Percentiles rank a stretch among this genome's conserved stretches.
phyloP scores from a whole-genome alignment of 2,329 filamentous ascomycete species.

The Grosmannia serpens region DNA sequence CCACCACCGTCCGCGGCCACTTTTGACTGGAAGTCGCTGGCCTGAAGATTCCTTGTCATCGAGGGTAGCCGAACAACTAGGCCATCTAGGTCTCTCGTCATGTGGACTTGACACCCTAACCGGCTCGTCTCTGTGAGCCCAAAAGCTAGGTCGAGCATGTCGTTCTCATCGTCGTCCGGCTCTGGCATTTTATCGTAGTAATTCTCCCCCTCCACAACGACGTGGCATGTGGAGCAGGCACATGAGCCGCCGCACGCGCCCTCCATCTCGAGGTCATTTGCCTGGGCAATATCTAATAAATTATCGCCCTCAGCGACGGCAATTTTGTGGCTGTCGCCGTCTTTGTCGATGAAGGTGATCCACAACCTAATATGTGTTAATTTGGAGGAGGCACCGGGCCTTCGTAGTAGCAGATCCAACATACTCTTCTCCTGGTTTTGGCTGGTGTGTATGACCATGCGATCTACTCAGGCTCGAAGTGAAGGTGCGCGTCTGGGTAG shows the following conservation, averaged over 20 bases:
- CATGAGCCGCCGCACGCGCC: conserved; percentile 92
- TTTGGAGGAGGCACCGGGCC: not conserved
- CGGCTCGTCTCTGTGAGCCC: conserved; percentile 76
- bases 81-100: conserved; percentile 84
- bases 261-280: conserved; percentile 95
- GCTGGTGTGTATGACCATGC: conserved; percentile 74
- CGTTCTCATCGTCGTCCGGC: conserved; percentile 71
- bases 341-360: conserved; percentile 90
- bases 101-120: conserved; percentile 80
- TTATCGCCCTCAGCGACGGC: conserved; percentile 82
- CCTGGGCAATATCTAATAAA: conserved; percentile 87
- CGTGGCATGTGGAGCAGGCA: conserved; percentile 86
- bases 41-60: conserved; percentile 94
- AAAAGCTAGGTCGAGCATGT: conserved; percentile 86
- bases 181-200: conserved; percentile 70
- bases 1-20: not conserved
- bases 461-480: conserved; percentile 46
- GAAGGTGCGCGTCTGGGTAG: conserved; percentile 33
- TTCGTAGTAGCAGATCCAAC: not conserved
- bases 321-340: conserved; percentile 63
- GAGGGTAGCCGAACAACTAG: conserved; percentile 73
- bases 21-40: conserved; percentile 64
- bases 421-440: conserved; percentile 86
- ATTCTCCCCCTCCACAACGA: conserved; percentile 65
- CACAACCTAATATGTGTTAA: conserved; percentile 49